Evolutionary conservation across 352 stramenopile genomes (phyloP), one percentile per base, ranked within the genome.

Genomic region (Phytophthora sansomeana): DNA sequence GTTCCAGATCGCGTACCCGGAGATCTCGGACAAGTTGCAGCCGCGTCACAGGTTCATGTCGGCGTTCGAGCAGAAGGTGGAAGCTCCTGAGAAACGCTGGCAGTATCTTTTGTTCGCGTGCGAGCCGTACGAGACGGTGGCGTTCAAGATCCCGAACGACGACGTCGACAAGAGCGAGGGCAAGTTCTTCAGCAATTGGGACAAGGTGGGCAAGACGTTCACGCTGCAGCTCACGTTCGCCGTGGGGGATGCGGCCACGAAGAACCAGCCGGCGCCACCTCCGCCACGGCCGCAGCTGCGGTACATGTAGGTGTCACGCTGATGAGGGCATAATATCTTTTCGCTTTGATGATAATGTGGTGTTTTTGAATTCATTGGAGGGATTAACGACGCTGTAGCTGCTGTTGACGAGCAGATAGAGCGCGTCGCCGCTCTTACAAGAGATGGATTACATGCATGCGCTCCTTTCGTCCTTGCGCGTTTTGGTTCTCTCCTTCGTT

Each of bases 11-110:
- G 85, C 95, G 64, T 99, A 99, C 77, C 97, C 98, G 10, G 95
- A 99, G 62, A 93, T 98, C 44, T 94, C 98, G 21, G 67, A 89
- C 19, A 89, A 93, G 38, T 57, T 97, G 21, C 97, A 99, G 81
- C 98, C 98, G 21, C 87, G 97, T 10, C 97, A 99, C 78, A 87
- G 98, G 35, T 99, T 99, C 86, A 99, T 99, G 98, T 98, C 89
- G 55, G 90, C 98, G n/a, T 99, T 98, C 78, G 97, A 99, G 84
- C 98, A 99, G 74, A 93, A 97, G 48, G 91, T 99, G n/a, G 97
- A 99, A 66, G 83, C 89, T 6, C 92, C 97, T 0, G 96, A 99
- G 81, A 98, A 98, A 63, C 86, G 90, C 54, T 93, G 94, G 64
- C 90, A 97, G 81, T 99, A 99, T 72, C 74, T 99, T 13, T 77